Percentiles rank a stretch among this genome's conserved stretches.
Evolutionary conservation across 352 stramenopile genomes (phyloP).

Genomic region (Thraustochytrium sp.): DNA sequence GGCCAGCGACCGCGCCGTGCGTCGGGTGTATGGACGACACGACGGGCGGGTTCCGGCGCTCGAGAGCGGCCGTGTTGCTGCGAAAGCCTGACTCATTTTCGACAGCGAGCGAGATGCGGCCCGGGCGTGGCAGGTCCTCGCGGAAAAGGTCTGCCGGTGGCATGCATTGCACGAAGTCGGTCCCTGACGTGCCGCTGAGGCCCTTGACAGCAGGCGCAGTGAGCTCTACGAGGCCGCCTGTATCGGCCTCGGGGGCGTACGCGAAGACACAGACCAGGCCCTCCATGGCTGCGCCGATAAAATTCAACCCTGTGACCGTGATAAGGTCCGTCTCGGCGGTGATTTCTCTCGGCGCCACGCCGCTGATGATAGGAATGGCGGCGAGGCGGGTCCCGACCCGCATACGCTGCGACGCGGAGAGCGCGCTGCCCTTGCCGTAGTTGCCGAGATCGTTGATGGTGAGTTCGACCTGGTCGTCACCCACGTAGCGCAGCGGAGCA

Average conservation of each 20-base stretch:
- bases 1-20: not conserved
- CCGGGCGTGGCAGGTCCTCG: too few relatives aligned
- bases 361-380: constrained; percentile 1
- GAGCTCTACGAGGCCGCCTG: too few relatives aligned
- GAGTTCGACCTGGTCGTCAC: not conserved
- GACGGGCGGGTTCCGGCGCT: not conserved
- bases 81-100: not conserved
- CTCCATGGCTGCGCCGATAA: not conserved
- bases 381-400: not conserved
- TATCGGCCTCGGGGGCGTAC: not conserved
- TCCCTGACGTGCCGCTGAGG: too few relatives aligned
- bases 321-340: not conserved
- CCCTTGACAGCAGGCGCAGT: too few relatives aligned
- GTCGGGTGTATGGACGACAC: not conserved
- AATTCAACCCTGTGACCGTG: not conserved
- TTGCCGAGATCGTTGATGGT: constrained; percentile 11
- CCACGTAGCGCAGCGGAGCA: not conserved
- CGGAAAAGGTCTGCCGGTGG: too few relatives aligned
- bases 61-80: not conserved
- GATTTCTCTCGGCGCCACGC: not conserved
- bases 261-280: not conserved
- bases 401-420: not conserved
- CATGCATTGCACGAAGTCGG: too few relatives aligned
- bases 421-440: not conserved
- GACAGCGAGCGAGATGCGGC: not conserved